These are phyloP conservation scores for Neurospora sp. DNA, from an alignment of 495 filamentous ascomycete species.

Conservation along the genomic window DNA sequence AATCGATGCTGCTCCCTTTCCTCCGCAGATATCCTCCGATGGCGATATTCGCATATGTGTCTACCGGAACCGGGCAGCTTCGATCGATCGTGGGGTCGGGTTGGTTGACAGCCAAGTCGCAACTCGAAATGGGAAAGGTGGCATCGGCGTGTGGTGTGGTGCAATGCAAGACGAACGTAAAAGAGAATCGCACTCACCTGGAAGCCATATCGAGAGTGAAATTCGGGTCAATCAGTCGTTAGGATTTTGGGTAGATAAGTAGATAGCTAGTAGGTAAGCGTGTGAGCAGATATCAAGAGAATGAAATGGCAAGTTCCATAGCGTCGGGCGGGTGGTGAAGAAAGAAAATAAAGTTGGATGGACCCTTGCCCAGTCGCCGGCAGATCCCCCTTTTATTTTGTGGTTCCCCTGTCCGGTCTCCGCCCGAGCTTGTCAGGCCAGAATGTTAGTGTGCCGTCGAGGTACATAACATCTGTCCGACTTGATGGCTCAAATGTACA, in stretches of 20 bases:
- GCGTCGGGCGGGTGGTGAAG: not conserved
- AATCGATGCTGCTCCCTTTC: not conserved
- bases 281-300: not conserved
- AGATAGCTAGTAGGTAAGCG: not conserved
- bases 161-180: not conserved
- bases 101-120: not conserved
- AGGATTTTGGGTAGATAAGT: not conserved
- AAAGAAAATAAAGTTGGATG: not conserved
- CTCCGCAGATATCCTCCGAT: not conserved
- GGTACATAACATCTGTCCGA: not conserved
- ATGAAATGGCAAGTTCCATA: conserved; percentile 1
- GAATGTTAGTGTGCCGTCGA: not conserved
- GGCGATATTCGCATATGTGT: not conserved
- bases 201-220: conserved; percentile 12
- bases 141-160: not conserved
- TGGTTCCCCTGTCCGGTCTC: not conserved
- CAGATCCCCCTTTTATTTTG: not conserved
- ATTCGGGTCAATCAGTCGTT: not conserved
- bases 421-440: not conserved
- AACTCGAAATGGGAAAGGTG: not conserved
- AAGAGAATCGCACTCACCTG: conserved; percentile 7
- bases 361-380: not conserved
- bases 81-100: not conserved
- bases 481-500: not conserved
- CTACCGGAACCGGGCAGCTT: not conserved